Conservation (phyloP, 2,329 filamentous ascomycete species). For the Anthostomella pinea region DNA sequence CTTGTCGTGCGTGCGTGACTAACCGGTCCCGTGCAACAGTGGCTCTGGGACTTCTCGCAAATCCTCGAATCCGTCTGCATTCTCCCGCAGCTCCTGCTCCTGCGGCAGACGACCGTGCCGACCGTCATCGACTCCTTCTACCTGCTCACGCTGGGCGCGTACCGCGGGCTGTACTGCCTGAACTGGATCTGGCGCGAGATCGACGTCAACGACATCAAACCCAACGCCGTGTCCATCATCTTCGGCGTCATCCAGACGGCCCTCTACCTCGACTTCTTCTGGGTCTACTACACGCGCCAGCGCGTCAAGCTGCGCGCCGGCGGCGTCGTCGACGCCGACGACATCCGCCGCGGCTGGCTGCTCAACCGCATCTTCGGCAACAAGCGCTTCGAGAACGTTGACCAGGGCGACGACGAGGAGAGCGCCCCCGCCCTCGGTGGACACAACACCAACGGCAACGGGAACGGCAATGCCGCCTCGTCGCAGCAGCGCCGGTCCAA, state of each 20-base stretch:
- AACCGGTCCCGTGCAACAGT: constrained; percentile 47
- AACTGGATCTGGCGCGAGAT: constrained; percentile 80
- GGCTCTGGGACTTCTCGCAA: constrained; percentile 83
- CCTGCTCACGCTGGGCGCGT: constrained; percentile 80
- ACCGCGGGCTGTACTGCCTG: constrained; percentile 83
- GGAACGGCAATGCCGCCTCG: constrained; percentile 26
- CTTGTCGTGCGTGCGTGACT: constrained; percentile 4
- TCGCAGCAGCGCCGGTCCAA: constrained; percentile 43
- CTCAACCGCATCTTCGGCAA: constrained; percentile 71
- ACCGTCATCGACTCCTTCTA: constrained; percentile 98
- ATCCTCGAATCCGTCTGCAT: constrained; percentile 90
- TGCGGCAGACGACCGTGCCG: constrained; percentile 91
- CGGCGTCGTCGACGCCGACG: constrained; percentile 85
- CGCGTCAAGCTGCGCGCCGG: constrained; percentile 89
- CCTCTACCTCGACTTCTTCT: constrained; percentile 90
- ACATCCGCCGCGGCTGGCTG: constrained; percentile 81
- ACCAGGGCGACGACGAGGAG: constrained; percentile 61
- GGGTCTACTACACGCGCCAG: constrained; percentile 94
- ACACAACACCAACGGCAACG: too few species aligned
- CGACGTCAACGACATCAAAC: constrained; percentile 55
- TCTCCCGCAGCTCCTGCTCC: constrained; percentile 84
- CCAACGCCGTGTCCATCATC: constrained; percentile 72
- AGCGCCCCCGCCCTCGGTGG: constrained; percentile 50
- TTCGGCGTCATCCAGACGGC: constrained; percentile 88
- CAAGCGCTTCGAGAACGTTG: constrained; percentile 48